Conservation (phyloP, 768 basidiomycete species). For the Cantharellus cinnabarinus region DNA sequence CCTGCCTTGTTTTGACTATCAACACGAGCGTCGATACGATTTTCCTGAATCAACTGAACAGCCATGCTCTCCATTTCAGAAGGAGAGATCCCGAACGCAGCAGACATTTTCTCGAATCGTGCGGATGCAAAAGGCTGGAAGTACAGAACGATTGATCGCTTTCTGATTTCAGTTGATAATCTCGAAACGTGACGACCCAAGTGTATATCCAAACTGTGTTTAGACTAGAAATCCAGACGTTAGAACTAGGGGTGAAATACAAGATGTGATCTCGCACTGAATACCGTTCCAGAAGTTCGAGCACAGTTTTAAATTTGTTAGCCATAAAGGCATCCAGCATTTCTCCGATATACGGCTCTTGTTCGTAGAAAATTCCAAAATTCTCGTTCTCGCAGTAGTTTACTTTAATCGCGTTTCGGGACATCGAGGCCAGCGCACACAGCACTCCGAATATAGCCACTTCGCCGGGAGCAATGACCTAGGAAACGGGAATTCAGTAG, state of each 20-base stretch:
- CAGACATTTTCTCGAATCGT: slow-evolving; percentile 62
- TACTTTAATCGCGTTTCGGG: slow-evolving; percentile 46
- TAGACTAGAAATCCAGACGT: slow-evolving; percentile 29
- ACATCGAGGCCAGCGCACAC: slow-evolving; percentile 60
- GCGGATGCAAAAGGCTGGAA: slow-evolving; percentile 82
- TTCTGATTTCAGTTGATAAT: slow-evolving; percentile 48
- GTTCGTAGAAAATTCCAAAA: slow-evolving; percentile 63
- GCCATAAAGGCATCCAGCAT: slow-evolving; percentile 70
- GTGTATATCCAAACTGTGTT: slow-evolving; percentile 62
- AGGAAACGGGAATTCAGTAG: background rate
- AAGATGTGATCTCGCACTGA: slow-evolving; percentile 28
- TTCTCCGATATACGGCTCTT: slow-evolving; percentile 72
- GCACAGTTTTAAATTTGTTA: slow-evolving; percentile 67
- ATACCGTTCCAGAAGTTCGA: slow-evolving; percentile 51
- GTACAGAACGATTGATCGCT: slow-evolving; percentile 66
- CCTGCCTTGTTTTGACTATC: slow-evolving; percentile 76
- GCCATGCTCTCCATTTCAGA: slow-evolving; percentile 54
- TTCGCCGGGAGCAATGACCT: slow-evolving; percentile 65
- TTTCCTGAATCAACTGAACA: slow-evolving; percentile 54
- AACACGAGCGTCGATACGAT: slow-evolving; percentile 61
- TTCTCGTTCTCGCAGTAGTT: slow-evolving; percentile 39
- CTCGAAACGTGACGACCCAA: slow-evolving; percentile 44
- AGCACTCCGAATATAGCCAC: slow-evolving; percentile 74
- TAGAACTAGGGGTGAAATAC: background rate
- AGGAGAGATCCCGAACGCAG: slow-evolving; percentile 65